These are phyloP conservation scores for Phytophthora pseudosyringae DNA, from an alignment of 352 stramenopile species.

Conservation along the genomic window DNA sequence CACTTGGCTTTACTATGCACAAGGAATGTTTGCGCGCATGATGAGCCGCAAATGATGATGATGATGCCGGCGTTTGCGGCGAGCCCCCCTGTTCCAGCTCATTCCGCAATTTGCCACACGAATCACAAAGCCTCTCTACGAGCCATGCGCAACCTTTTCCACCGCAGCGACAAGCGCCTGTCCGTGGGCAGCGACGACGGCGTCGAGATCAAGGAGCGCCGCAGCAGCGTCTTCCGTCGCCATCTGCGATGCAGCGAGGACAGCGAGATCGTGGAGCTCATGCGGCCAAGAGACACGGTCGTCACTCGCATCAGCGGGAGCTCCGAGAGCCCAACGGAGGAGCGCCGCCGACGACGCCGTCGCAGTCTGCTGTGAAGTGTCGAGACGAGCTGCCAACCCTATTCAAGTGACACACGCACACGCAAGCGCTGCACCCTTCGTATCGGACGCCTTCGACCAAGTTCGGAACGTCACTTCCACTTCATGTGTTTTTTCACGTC, in stretches of 20 bases:
- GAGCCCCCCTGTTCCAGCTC: neutral
- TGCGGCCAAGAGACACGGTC: constrained; percentile 48
- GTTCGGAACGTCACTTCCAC: neutral
- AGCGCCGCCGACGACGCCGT: constrained; percentile 30
- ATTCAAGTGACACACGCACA: constrained; percentile 9
- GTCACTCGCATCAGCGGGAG: constrained; percentile 39
- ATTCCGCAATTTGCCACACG: constrained; percentile 29
- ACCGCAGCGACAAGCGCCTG: constrained; percentile 26
- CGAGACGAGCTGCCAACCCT: neutral
- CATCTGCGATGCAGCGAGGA: constrained; percentile 21
- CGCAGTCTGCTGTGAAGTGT: constrained; percentile 15
- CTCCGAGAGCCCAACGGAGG: constrained; percentile 22
- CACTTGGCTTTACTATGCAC: constrained; percentile 23
- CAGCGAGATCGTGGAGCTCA: constrained; percentile 39
- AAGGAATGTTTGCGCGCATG: constrained; percentile 28
- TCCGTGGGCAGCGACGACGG: constrained; percentile 23
- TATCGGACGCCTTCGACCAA: neutral
- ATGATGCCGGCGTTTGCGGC: neutral
- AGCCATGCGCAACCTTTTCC: constrained; percentile 47
- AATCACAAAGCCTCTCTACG: constrained; percentile 19
- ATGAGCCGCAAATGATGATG: constrained; percentile 3
- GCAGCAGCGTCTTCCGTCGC: constrained; percentile 36
- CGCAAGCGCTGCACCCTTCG: constrained; percentile 10
- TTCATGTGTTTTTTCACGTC: too few relatives aligned
- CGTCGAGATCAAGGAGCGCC: constrained; percentile 34